Conservation (phyloP, 1,284 basidiomycete species). For the Malassezia caprae region DNA sequence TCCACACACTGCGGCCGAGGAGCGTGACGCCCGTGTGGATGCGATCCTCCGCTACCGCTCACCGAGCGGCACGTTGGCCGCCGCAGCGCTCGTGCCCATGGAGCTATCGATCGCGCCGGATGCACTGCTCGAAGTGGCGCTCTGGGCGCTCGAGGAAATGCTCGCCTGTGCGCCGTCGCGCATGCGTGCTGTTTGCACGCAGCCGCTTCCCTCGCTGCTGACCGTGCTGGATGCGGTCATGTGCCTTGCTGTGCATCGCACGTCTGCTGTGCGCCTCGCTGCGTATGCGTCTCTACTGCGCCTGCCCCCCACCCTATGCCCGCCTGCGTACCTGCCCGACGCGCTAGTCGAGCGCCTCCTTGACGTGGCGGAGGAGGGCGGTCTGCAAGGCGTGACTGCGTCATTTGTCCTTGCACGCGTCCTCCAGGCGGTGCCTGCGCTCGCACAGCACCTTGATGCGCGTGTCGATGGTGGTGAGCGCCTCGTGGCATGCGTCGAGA, state of each 20-base stretch:
- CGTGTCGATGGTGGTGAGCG: background rate
- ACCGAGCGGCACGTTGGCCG: background rate
- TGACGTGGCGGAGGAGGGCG: constrained; percentile 29
- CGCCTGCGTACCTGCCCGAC: background rate
- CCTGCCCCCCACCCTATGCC: constrained; percentile 14
- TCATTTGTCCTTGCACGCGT: background rate
- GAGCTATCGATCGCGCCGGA: background rate
- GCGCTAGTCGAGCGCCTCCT: constrained; percentile 21
- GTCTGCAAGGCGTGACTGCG: constrained; percentile 25
- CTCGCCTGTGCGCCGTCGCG: constrained; percentile 21
- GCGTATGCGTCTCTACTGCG: constrained; percentile 36
- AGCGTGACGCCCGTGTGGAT: background rate
- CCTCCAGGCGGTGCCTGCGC: background rate
- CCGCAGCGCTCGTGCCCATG: background rate
- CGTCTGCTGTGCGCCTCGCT: constrained; percentile 29
- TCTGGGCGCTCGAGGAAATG: constrained; percentile 33
- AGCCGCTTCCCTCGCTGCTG: background rate
- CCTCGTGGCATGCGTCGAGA: background rate
- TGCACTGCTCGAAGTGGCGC: constrained; percentile 22
- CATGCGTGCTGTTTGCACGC: constrained; percentile 18
- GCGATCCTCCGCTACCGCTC: background rate
- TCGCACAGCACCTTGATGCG: background rate
- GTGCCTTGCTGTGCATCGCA: constrained; percentile 22
- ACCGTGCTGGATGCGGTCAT: constrained; percentile 30
- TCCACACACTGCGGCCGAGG: background rate